These are phyloP conservation scores for Periconia sp. DNA, from an alignment of 2,329 filamentous ascomycete genomes.

Conservation along the genomic window DNA sequence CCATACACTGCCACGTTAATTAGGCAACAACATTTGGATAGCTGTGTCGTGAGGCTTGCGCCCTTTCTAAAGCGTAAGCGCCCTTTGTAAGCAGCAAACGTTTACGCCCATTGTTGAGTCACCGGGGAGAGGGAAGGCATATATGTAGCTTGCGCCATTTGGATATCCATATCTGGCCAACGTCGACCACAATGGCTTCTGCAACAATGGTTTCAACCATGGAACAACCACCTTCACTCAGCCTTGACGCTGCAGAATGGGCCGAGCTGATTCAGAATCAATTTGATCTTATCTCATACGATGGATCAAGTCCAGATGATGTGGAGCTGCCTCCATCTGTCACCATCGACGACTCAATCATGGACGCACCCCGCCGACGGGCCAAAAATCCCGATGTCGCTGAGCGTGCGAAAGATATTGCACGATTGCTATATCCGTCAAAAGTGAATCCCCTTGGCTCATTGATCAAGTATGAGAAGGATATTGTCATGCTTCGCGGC, in stretches of 20 bases:
- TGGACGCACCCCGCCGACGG: slow-evolving; percentile 27
- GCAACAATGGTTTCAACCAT: slow-evolving; percentile 7
- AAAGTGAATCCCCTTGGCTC: slow-evolving; percentile 16
- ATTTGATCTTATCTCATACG: slow-evolving; percentile 7
- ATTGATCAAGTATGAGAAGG: slow-evolving; percentile 33
- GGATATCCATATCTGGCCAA: background rate
- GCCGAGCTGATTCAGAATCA: slow-evolving; percentile 14
- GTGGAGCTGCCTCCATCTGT: slow-evolving; percentile 6
- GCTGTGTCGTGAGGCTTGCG: no score
- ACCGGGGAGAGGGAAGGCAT: no score
- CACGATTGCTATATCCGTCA: slow-evolving; percentile 25
- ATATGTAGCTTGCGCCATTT: background rate
- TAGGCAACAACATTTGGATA: background rate
- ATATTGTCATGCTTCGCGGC: slow-evolving; percentile 24
- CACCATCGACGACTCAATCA: slow-evolving; percentile 19
- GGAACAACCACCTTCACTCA: background rate
- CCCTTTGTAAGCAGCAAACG: background rate
- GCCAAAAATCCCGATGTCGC: slow-evolving; percentile 18
- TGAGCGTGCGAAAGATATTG: slow-evolving; percentile 19
- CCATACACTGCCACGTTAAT: background rate
- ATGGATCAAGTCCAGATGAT: slow-evolving; percentile 10
- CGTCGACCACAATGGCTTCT: slow-evolving; percentile 9
- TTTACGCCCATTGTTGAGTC: background rate
- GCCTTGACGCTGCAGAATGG: slow-evolving; percentile 11
- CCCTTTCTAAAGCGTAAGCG: background rate